These are phyloP conservation scores for Aphanomyces cochlioides DNA, from an alignment of 352 stramenopile genomes.

Conservation along the genomic window DNA sequence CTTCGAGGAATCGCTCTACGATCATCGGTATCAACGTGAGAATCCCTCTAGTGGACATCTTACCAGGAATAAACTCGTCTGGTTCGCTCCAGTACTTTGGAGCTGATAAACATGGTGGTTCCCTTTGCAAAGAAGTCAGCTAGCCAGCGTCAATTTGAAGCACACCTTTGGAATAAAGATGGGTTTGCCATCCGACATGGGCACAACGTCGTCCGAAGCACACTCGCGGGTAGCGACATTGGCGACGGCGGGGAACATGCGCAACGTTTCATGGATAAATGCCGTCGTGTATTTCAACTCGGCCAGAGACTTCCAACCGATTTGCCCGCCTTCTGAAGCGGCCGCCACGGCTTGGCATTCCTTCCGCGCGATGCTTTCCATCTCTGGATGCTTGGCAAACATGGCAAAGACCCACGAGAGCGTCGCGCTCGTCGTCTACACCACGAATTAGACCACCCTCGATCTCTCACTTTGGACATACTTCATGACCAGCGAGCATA, in stretches of 20 bases:
- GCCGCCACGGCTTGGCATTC: conserved; percentile 3
- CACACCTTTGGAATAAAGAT: background rate
- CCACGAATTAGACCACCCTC: too few relatives aligned
- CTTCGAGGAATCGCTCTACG: too few relatives aligned
- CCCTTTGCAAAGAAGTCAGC: background rate
- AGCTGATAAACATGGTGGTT: background rate
- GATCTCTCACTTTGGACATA: background rate
- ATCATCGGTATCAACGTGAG: too few relatives aligned
- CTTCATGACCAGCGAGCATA: conserved; percentile 21
- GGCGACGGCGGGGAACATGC: background rate
- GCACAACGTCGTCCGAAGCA: background rate
- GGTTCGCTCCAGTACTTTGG: background rate
- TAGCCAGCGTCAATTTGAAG: background rate
- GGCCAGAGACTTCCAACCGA: background rate
- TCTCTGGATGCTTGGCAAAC: conserved; percentile 13
- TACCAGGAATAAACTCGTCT: too few relatives aligned
- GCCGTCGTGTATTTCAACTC: background rate
- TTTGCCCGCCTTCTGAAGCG: background rate
- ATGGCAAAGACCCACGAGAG: conserved; percentile 24
- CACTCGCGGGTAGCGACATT: background rate
- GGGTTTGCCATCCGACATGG: background rate
- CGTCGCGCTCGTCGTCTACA: conserved; percentile 26
- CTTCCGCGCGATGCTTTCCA: conserved; percentile 4
- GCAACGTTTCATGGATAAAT: background rate
- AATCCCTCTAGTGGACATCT: too few relatives aligned